Conservation (phyloP, 2,329 filamentous ascomycete species). For the Diaporthe sp. region DNA sequence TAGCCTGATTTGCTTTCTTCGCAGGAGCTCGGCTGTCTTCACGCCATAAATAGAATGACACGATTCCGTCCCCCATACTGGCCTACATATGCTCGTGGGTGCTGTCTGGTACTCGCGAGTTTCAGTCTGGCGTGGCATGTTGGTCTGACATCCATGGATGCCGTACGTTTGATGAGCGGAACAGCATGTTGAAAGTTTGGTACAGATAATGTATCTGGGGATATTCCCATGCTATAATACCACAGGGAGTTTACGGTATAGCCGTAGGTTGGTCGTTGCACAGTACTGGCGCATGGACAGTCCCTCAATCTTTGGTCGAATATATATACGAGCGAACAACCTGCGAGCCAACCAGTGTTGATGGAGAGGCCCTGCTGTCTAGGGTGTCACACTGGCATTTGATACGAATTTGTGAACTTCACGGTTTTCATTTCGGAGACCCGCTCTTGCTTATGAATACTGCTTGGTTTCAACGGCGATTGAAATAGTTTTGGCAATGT, state of each 20-base stretch:
- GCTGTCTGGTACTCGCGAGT: not conserved
- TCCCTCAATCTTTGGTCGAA: not conserved
- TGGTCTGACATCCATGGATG: constrained; percentile 8
- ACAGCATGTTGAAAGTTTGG: not conserved
- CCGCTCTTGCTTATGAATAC: not conserved
- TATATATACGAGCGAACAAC: not conserved
- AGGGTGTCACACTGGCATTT: not conserved
- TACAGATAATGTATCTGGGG: constrained; percentile 1
- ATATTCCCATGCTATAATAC: not conserved
- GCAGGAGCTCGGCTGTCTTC: too few species aligned
- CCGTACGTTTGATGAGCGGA: not conserved
- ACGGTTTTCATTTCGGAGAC: not conserved
- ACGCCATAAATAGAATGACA: not conserved
- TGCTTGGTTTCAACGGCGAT: not conserved
- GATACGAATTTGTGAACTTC: not conserved
- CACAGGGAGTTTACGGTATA: not conserved
- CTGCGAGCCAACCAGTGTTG: not conserved
- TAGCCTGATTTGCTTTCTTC: not conserved
- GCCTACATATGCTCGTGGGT: not conserved
- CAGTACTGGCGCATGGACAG: not conserved
- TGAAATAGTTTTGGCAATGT: not conserved
- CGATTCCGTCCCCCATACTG: accelerated
- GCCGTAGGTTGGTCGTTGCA: not conserved
- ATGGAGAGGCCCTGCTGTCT: not conserved
- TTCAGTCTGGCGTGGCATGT: not conserved